Conservation (phyloP, 2,329 filamentous ascomycete species). For the Penicillium corylophilum region DNA sequence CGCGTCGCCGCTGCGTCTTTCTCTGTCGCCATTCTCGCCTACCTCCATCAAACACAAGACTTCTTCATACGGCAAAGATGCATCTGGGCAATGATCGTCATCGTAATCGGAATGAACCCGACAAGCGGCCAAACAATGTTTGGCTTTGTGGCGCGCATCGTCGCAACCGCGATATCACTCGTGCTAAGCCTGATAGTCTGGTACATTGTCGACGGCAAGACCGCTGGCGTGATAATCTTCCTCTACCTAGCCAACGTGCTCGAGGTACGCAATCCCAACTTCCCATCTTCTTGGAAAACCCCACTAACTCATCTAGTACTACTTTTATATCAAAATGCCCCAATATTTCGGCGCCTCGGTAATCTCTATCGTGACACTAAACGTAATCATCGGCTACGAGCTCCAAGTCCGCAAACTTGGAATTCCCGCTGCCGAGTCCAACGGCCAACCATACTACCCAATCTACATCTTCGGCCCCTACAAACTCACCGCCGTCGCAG, state of each 20-base stretch:
- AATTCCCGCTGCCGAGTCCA: constrained; percentile 50
- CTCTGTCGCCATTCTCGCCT: constrained; percentile 67
- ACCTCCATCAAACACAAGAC: constrained; percentile 58
- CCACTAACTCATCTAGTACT: constrained; percentile 45
- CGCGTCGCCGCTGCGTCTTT: constrained; percentile 70
- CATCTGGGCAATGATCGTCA: constrained; percentile 75
- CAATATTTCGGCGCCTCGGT: constrained; percentile 61
- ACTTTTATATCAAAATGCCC: constrained; percentile 67
- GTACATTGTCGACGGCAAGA: constrained; percentile 67
- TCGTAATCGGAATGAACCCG: constrained; percentile 67
- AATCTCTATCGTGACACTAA: constrained; percentile 59
- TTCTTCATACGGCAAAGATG: constrained; percentile 69
- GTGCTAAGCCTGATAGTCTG: constrained; percentile 62
- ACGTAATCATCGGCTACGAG: constrained; percentile 70
- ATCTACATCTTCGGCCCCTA: constrained; percentile 71
- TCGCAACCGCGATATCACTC: constrained; percentile 62
- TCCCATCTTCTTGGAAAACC: background rate
- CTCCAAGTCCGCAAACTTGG: constrained; percentile 60
- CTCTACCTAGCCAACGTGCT: constrained; percentile 65
- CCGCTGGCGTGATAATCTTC: constrained; percentile 65
- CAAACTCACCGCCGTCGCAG: constrained; percentile 65
- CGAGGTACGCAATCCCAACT: constrained; percentile 40
- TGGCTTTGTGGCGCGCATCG: constrained; percentile 63
- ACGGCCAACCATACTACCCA: constrained; percentile 66
- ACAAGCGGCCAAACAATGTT: constrained; percentile 68